Conservation (phyloP, 2,329 filamentous ascomycete species). For the Penicillium paneum region DNA sequence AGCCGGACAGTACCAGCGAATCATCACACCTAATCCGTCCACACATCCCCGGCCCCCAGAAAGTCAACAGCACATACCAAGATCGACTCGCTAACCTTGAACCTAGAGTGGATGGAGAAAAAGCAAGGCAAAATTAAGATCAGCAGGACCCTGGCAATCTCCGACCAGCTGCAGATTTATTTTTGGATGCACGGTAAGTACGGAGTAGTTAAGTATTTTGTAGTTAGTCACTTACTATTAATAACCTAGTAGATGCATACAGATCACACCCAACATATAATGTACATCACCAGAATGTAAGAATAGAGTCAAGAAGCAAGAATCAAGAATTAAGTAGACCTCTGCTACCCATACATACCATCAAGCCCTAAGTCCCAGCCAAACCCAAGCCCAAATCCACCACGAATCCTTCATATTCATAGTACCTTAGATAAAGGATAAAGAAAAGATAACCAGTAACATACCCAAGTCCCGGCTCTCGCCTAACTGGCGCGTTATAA, state of each 20-base stretch:
- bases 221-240: background rate
- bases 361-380: background rate
- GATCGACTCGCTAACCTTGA: background rate
- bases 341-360: background rate
- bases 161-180: background rate
- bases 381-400: background rate
- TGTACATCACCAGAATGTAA: background rate
- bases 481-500: slow-evolving; percentile 5
- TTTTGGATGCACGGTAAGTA: background rate
- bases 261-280: background rate
- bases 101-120: background rate
- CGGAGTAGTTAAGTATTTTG: background rate
- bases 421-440: too few species aligned
- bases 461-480: background rate
- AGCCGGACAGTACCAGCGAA: background rate
- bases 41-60: background rate
- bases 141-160: background rate
- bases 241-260: background rate
- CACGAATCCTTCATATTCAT: too few species aligned
- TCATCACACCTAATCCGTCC: background rate
- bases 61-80: background rate
- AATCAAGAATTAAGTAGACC: too few species aligned
- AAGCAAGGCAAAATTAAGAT: slow-evolving; percentile 1
- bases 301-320: background rate
- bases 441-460: background rate